These are phyloP conservation scores for Candida lessepsii DNA, from an alignment of 805 yeast genomes.

Conservation along the genomic window DNA sequence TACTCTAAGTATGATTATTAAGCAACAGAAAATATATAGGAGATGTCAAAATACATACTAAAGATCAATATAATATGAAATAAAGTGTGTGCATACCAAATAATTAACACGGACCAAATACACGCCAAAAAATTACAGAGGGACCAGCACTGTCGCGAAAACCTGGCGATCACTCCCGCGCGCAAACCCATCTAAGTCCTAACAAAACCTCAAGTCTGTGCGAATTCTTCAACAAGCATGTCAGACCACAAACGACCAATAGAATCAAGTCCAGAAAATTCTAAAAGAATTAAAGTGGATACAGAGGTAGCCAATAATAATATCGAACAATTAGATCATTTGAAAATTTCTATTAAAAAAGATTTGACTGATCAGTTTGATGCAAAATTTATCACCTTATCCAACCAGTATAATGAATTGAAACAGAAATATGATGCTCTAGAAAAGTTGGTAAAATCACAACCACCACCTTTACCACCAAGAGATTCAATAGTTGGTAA, in stretches of 20 bases:
- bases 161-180: too few species aligned
- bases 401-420: constrained; percentile 22
- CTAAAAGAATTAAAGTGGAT: constrained; percentile 14
- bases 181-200: too few species aligned
- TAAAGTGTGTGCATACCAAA: too few species aligned
- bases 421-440: constrained; percentile 13
- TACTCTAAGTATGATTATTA: constrained; percentile 9
- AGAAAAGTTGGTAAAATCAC: constrained; percentile 13
- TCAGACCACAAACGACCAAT: constrained; percentile 18
- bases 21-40: not conserved
- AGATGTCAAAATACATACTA: not conserved
- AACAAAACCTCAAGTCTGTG: not conserved
- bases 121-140: too few species aligned
- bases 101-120: too few species aligned
- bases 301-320: not conserved
- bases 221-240: constrained; percentile 1
- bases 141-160: too few species aligned
- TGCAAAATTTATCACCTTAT: constrained; percentile 18
- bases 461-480: constrained; percentile 9
- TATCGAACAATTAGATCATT: constrained; percentile 15
- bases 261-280: constrained; percentile 15
- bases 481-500: constrained; percentile 4
- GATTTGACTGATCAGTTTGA: constrained; percentile 21
- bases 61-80: too few species aligned
- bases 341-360: constrained; percentile 33